These are phyloP conservation scores for Acacia crassicarpa DNA, from an alignment of 306 rosid genomes.

Conservation along the genomic window DNA sequence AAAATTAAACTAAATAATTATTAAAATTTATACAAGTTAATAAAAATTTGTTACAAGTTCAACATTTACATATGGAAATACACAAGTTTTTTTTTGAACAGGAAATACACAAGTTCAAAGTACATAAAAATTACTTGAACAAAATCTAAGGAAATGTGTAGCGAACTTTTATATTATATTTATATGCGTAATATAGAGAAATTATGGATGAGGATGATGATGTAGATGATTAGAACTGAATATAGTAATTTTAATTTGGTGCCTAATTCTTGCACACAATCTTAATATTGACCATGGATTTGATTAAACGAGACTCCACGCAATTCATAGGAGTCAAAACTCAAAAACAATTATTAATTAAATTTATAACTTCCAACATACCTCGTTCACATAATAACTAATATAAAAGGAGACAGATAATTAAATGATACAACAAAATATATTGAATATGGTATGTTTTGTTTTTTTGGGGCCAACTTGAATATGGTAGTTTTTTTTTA, in stretches of 20 bases:
- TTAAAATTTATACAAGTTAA: not conserved
- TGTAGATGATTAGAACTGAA: not conserved
- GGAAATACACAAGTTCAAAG: not conserved
- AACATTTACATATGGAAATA: not conserved
- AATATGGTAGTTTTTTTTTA: not conserved
- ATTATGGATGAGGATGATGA: not conserved
- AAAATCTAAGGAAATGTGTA: not conserved
- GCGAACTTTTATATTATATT: not conserved
- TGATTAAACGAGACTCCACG: conserved; percentile 21
- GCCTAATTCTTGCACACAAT: conserved; percentile 12
- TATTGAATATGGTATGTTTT: not conserved
- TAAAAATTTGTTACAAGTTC: not conserved
- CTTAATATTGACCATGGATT: conserved; percentile 4
- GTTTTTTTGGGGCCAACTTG: not conserved
- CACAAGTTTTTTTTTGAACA: too few species aligned
- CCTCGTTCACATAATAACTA: not conserved
- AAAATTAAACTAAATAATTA: too few species aligned
- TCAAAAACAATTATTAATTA: too few species aligned
- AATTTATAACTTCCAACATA: not conserved
- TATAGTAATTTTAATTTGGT: not conserved
- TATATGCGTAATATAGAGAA: not conserved
- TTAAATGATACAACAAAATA: not conserved
- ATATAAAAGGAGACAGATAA: not conserved
- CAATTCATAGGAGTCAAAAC: not conserved
- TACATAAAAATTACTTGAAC: not conserved